A percentile compares a stretch with the other conserved stretches of the same genome.
phyloP scores from a whole-genome alignment of 1,139 yeast genomes.

The Debaryomycetaceae sp. region DNA sequence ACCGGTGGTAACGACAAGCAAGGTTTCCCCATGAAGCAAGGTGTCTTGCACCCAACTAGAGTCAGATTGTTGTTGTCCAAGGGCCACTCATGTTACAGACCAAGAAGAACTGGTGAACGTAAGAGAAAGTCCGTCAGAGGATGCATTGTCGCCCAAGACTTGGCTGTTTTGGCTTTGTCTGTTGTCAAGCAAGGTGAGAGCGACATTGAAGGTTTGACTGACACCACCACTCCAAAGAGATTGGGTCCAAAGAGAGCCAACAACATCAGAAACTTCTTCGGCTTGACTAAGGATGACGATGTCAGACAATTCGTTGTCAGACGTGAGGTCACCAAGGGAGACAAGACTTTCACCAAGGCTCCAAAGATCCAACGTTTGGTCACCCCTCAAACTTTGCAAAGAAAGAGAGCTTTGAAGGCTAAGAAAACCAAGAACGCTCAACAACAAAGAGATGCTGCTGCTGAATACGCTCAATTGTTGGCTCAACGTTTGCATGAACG shows the following conservation, averaged over 20 bases:
- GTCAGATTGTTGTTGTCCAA: conserved; percentile 91
- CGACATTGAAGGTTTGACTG: conserved; percentile 95
- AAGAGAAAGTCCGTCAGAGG: conserved; percentile 99
- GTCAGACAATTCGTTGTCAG: conserved; percentile 94
- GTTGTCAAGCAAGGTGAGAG: conserved; percentile 96
- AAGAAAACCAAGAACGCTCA: conserved; percentile 95
- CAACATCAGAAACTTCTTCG: conserved; percentile 99
- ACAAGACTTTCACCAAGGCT: conserved; percentile 98
- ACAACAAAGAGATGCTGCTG: conserved; percentile 99
- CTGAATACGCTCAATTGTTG: conserved; percentile 98
- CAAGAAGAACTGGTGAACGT: conserved; percentile 99
- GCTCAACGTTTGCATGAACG: conserved; percentile 98
- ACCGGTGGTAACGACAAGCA: conserved; percentile 99
- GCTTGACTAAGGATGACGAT: conserved; percentile 96
- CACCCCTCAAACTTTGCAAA: conserved; percentile 98
- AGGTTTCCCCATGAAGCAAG: conserved; percentile 99
- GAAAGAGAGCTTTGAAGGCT: conserved; percentile 97
- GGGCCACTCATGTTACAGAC: conserved; percentile 99
- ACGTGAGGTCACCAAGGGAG: conserved; percentile 98
- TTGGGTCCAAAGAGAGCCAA: conserved; percentile 99
- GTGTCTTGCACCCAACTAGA: conserved; percentile 99
- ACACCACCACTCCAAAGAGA: conserved; percentile 94
- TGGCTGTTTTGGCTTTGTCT: conserved; percentile 91
- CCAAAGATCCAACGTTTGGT: conserved; percentile 99
- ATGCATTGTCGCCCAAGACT: conserved; percentile 96